Conservation (phyloP, 2,329 filamentous ascomycete genomes). For the Aureobasidium zeae region DNA sequence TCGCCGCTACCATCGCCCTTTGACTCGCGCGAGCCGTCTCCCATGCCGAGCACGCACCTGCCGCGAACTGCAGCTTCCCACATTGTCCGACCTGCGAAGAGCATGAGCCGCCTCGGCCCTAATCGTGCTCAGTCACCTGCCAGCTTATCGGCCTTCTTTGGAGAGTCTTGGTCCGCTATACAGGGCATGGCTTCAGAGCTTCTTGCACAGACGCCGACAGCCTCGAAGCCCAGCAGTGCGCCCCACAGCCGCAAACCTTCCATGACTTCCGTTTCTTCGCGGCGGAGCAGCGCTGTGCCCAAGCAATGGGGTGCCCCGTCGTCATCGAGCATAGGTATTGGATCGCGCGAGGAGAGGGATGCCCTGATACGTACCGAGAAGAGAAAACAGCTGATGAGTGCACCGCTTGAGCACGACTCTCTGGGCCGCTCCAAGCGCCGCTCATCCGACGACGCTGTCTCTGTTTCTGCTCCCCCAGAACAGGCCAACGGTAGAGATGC, state of each 20-base stretch:
- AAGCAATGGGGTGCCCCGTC: constrained; percentile 40
- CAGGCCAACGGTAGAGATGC: constrained; percentile 62
- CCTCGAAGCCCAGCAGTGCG: constrained; percentile 8
- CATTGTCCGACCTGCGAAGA: not conserved
- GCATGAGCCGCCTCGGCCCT: constrained; percentile 1
- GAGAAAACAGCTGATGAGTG: constrained; percentile 38
- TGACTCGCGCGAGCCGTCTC: constrained; percentile 28
- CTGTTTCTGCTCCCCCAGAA: constrained; percentile 39
- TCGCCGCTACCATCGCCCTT: constrained; percentile 32
- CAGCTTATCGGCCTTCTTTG: constrained; percentile 37
- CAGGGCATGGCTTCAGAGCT: constrained; percentile 43
- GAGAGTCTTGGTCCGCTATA: constrained; percentile 40
- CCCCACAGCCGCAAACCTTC: constrained; percentile 11
- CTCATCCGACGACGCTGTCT: constrained; percentile 53
- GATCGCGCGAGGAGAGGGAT: constrained; percentile 38
- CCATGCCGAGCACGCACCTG: constrained; percentile 25
- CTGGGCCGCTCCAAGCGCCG: constrained; percentile 51
- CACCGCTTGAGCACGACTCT: constrained; percentile 33
- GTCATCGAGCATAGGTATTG: constrained; percentile 31
- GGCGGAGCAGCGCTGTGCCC: constrained; percentile 31
- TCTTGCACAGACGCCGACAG: constrained; percentile 21
- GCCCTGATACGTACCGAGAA: constrained; percentile 41
- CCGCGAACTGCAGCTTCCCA: constrained; percentile 16
- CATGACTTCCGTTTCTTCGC: constrained; percentile 24
- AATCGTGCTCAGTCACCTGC: not conserved